Base-by-base conservation (phyloP, 495 filamentous ascomycete genomes). In the Hapsidospora chrysogenum region DNA sequence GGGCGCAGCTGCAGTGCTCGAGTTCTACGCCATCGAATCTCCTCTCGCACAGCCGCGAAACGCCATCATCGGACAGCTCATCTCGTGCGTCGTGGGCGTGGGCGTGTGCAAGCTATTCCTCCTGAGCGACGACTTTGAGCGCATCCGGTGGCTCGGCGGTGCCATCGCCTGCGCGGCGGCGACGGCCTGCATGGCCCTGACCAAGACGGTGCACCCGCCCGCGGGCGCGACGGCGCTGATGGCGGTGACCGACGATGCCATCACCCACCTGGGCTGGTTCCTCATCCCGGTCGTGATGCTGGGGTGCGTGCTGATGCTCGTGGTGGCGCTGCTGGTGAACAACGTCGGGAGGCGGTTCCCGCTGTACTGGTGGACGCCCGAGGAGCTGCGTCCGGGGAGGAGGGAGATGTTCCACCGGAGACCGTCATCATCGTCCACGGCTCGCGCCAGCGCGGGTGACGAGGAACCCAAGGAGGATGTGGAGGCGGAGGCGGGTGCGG, bases 191-290 rank as follows among this genome's bases (percentile, higher is more conserved):
- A 95, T 93, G 86, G 61, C 67, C 1, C 41, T 85, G 8, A 89
- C 82, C 0, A 74, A 74, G 5, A 89, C 85, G 0, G 63, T 85
- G 2, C 80, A 95, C 47, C 86, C 86, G 4, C 86, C 86, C 0
- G 86, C 83, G 0, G 86, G 86, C 6, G 86, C 86, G 2, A 92
- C 83, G 0, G 83, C 86, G 0, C 54, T 95, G 1, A 57, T 93
- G 14, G 81, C 81, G 0, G 80, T 78, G 2, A 66, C 76, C 0
- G 68, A 78, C 31, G 45, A 65, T 1, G 51, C 55, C 1, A 55
- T 76, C 0, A 56, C 63, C 11, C 49, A 46, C 1, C 52, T 93
- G 35, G 83, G 80, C 4, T 93, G 83, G 84, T 71, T 66, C 25
- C 52, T 89, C 21, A 51, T 89, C 3, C 67, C 74, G 0, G 52